Percentiles rank a stretch among this genome's conserved stretches.
Evolutionary conservation across 2,329 filamentous ascomycete species (phyloP).

Genomic region (Hypoxylon sp.): DNA sequence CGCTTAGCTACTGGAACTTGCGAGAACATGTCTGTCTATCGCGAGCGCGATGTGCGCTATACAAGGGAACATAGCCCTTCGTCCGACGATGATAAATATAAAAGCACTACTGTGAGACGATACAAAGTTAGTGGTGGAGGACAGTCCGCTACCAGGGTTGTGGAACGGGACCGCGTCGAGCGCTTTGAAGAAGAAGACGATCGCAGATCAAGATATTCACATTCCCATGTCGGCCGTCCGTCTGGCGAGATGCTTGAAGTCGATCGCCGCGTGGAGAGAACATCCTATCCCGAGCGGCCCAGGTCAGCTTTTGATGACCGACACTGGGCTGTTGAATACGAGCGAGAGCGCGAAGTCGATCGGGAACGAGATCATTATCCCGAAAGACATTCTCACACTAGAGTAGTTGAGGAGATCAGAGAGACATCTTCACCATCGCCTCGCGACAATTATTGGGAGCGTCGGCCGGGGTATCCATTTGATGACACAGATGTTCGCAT

Average conservation of each 20-base stretch:
- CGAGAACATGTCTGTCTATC: constrained; percentile 50
- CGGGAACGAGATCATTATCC: constrained; percentile 45
- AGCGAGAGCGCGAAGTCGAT: constrained; percentile 53
- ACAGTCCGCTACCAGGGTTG: constrained; percentile 43
- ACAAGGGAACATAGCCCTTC: constrained; percentile 52
- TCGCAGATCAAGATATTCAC: constrained; percentile 48
- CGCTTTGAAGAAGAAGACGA: constrained; percentile 50
- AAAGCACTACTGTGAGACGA: constrained; percentile 51
- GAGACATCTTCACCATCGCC: constrained; percentile 53
- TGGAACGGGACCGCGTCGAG: constrained; percentile 47
- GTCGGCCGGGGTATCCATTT: constrained; percentile 56
- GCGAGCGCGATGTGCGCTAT: constrained; percentile 53
- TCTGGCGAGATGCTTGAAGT: constrained; percentile 47
- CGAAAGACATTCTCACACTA: constrained; percentile 50
- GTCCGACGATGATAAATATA: constrained; percentile 51
- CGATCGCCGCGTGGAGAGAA: constrained; percentile 58
- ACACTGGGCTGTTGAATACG: constrained; percentile 50
- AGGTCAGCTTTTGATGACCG: constrained; percentile 65
- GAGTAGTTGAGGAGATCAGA: constrained; percentile 61
- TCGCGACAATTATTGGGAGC: constrained; percentile 62
- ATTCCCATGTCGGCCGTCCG: constrained; percentile 47
- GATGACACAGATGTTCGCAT: constrained; percentile 60
- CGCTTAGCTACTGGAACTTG: constrained; percentile 26
- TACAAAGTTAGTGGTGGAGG: constrained; percentile 54
- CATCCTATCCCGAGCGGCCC: constrained; percentile 64